Conservation (phyloP, 2,329 filamentous ascomycete genomes). For the Venturia effusa region DNA sequence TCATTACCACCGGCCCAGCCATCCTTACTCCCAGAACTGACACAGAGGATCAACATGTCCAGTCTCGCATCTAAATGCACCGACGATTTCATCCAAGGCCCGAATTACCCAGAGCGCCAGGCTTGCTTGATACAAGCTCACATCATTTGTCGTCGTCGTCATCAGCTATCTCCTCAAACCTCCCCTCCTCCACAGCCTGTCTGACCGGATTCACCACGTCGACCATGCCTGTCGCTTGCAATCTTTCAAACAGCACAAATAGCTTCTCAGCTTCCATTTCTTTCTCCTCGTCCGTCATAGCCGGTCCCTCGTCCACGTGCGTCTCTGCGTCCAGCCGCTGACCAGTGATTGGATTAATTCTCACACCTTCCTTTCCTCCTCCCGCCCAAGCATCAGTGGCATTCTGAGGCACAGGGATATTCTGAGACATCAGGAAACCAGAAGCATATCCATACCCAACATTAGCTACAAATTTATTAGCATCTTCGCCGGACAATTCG, state of each 20-base stretch:
- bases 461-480: slow-evolving; percentile 72
- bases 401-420: slow-evolving; percentile 63
- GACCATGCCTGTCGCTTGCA: slow-evolving; percentile 66
- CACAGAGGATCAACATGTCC: background rate
- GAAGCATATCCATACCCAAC: slow-evolving; percentile 92
- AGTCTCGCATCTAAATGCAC: background rate
- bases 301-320: slow-evolving; percentile 49
- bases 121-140: background rate
- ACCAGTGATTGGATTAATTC: slow-evolving; percentile 77
- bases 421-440: slow-evolving; percentile 77
- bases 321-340: slow-evolving; percentile 65
- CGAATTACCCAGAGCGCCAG: background rate
- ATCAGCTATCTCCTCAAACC: slow-evolving; percentile 54
- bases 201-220: slow-evolving; percentile 71
- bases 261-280: slow-evolving; percentile 81
- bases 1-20: background rate
- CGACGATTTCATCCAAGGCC: background rate
- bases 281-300: slow-evolving; percentile 88
- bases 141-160: slow-evolving; percentile 1
- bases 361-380: slow-evolving; percentile 18
- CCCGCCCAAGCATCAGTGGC: slow-evolving; percentile 43
- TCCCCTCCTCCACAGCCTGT: slow-evolving; percentile 55
- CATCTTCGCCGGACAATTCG: slow-evolving; percentile 72
- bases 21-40: background rate
- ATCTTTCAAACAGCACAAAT: slow-evolving; percentile 83